Base-by-base conservation (phyloP, 2,329 filamentous ascomycete genomes). In the Aspergillus fumigatus region DNA sequence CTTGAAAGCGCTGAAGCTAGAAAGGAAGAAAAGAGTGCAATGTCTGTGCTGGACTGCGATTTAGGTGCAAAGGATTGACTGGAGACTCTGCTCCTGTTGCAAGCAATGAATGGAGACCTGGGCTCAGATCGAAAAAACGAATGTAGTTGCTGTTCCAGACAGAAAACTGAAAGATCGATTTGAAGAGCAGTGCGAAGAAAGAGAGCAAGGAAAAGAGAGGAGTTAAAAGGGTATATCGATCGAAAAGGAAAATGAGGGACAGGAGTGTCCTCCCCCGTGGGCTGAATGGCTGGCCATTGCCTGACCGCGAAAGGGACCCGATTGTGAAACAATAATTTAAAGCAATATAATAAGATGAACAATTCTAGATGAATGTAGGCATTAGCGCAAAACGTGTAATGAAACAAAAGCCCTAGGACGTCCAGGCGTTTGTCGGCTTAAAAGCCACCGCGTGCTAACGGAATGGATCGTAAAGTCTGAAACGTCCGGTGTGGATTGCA, bases 41-140 rank as follows among this genome's bases (percentile, higher is more conserved):
- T 32, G 53, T 43, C 27, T 32, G 50, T 59, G 47, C 51, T 50
- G 43, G 52, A 55, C 35, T 45, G 35, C 52, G 51, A 35, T 49
- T 47, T 17, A 55, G 50, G 48, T 48, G 43, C 40, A 27, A 48
- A 48, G 49, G 25, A 65, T 58, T 27, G 62, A 67, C 49, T 27
- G 57, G 52, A 65, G 58, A 61, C 59, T 62, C 54, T 48, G 38
- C 38, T 53, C 58, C 47, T 49, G n/a, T 25, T 51, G 45, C 26
- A 54, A 38, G 27, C 26, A 70, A 69, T 40, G 68, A 69, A 70
- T 61, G 67, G 65, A 67, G 59, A 63, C 61, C 61, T 61, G 59
- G 60, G 65, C 41, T 66, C 61, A 54, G 63, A 67, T 65, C 60
- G 59, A 53, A 64, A 61, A 64, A 58, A 60, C 56, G 55, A 23